These are phyloP conservation scores for Neoscytalidium dimidiatum DNA, from an alignment of 2,329 filamentous ascomycete species.

Conservation along the genomic window DNA sequence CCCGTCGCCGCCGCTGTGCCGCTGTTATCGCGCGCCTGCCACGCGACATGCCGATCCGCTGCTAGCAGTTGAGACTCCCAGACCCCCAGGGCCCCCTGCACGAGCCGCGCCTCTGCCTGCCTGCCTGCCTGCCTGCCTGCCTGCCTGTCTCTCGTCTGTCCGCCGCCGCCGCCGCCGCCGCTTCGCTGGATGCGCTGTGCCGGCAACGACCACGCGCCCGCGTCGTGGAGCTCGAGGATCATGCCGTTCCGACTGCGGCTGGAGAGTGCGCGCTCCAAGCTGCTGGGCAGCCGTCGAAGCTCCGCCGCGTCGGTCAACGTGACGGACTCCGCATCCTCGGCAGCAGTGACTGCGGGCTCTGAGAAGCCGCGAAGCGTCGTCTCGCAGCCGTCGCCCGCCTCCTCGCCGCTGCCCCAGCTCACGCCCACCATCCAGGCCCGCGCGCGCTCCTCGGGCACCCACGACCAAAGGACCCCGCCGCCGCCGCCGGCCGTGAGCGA, in stretches of 20 bases:
- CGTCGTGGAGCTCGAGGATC: neutral
- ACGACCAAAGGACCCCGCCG: neutral
- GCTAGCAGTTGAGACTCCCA: neutral
- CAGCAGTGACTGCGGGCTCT: neutral
- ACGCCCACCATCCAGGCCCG: neutral
- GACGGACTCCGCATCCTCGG: neutral
- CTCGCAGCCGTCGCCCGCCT: neutral
- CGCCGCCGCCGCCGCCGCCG: neutral
- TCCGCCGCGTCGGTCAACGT: neutral
- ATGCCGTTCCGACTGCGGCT: conserved; percentile 14
- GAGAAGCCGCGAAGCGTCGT: conserved; percentile 10
- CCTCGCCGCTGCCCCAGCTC: conserved; percentile 1
- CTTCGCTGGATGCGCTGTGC: conserved; percentile 12
- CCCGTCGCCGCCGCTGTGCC: neutral
- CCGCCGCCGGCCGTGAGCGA: conserved; percentile 1
- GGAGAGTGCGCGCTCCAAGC: conserved; percentile 11
- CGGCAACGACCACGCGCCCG: conserved; percentile 1
- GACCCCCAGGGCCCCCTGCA: conserved; percentile 7
- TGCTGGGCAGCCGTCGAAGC: conserved; percentile 11
- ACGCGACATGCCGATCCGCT: conserved; percentile 15
- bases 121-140: neutral
- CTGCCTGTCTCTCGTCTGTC: neutral
- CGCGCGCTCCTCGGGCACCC: conserved; percentile 4
- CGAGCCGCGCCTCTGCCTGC: conserved; percentile 2
- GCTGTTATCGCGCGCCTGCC: conserved; percentile 2